Evolutionary conservation across 1,284 basidiomycete genomes (phyloP).

Genomic region (Hemileia vastatrix): DNA sequence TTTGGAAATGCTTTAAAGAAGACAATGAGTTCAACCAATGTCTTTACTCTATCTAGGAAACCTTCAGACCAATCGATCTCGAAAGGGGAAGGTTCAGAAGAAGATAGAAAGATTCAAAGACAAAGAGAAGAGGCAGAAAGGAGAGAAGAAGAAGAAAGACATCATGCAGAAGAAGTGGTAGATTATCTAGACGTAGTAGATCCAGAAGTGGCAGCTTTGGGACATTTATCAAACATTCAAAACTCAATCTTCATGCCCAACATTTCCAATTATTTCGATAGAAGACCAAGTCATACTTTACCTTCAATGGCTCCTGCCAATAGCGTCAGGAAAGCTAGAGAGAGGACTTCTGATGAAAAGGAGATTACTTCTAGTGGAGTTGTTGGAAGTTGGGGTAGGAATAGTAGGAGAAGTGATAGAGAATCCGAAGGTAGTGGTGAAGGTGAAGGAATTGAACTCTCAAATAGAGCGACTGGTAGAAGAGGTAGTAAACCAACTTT

Average conservation of each 20-base stretch:
- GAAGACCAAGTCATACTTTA: slow-evolving; percentile 34
- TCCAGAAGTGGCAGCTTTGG: slow-evolving; percentile 36
- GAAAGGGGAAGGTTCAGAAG: neutral
- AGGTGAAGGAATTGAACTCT: neutral
- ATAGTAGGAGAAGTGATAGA: neutral
- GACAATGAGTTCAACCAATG: too few relatives aligned
- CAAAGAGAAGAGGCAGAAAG: too few relatives aligned
- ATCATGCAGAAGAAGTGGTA: neutral
- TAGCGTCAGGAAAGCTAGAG: neutral
- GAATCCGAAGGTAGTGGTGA: neutral
- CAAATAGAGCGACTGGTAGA: neutral
- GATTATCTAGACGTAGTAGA: slow-evolving; percentile 37
- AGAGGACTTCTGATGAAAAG: neutral
- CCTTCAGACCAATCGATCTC: neutral
- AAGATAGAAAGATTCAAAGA: too few relatives aligned
- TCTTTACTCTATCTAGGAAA: too few relatives aligned
- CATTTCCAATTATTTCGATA: slow-evolving; percentile 35
- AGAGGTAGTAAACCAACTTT: neutral
- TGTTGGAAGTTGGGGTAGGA: neutral
- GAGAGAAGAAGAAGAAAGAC: neutral
- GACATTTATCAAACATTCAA: slow-evolving; percentile 37
- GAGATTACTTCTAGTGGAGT: neutral
- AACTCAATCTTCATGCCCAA: slow-evolving; percentile 41
- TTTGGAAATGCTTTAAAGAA: too few relatives aligned
- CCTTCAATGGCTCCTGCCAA: neutral